Evolutionary conservation across 2,329 filamentous ascomycete species (phyloP), one percentile per base, ranked within the genome.

Genomic region (Anthostomella pinea): DNA sequence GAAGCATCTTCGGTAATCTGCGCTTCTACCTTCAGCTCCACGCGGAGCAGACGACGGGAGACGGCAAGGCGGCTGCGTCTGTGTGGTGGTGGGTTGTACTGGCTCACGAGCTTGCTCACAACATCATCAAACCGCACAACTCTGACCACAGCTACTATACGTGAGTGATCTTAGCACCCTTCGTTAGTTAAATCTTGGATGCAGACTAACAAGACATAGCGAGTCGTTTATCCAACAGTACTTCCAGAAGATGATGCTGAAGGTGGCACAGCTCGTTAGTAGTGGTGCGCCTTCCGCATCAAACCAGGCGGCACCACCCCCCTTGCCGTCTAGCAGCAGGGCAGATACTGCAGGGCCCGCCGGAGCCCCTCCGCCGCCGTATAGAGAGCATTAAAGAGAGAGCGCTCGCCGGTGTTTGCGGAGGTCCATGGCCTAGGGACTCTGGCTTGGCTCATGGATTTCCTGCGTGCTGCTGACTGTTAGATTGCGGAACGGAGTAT

Each of bases 11-110:
- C 68, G 96, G 89, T 71, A 98, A 98, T 57, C 75, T 95, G 46
- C 75, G 87, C 13, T 95, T 87, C 69, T 97, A 90, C 60, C 65
- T 84, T 42, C 81, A 91, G 54, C 65, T 96, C 20, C 91, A 97
- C 56, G 70, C 78, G 28, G 54, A 66, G 10, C 62, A 69, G 45
- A 60, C 79, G 15, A 27, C 49, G 33, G 59, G 60, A 2, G 65
- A 72, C 35, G 76, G 68, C 11, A 79, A 70, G 57, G 71, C 78
- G 4, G 85, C 93, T 43, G 87, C 87, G 3, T 69, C 80, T 39
- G 77, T 84, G 1, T 95, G 90, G 71, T 97, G 91, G 91, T 96
- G 85, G 79, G 85, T 95, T 46, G 89, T 93, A n/a, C 62, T 96
- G 43, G 94, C 89, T 45, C 93, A 98, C 60, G 94, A 98, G 66